Conservation (phyloP, 1,284 basidiomycete species). For the Malassezia pachydermatis region DNA sequence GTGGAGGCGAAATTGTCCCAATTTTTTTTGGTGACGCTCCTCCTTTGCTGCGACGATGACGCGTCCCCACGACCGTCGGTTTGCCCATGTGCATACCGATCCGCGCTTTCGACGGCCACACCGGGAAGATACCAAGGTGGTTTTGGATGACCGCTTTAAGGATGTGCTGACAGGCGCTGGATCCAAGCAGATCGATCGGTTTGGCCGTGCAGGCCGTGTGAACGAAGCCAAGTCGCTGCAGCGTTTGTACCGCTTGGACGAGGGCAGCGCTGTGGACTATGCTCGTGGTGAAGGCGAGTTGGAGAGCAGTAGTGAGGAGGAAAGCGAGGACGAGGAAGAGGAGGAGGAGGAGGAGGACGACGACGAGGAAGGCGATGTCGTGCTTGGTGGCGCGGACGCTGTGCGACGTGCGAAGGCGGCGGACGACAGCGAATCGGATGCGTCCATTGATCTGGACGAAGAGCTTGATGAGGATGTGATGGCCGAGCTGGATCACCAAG, state of each 20-base stretch:
- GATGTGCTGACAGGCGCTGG: constrained; percentile 57
- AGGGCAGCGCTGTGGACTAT: constrained; percentile 57
- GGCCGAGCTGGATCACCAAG: constrained; percentile 65
- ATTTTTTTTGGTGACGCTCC: too few species aligned
- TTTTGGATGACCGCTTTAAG: constrained; percentile 90
- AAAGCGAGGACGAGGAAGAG: constrained; percentile 59
- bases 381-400: constrained; percentile 9
- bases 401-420: constrained; percentile 10
- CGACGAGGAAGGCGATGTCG: constrained; percentile 24
- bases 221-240: constrained; percentile 29
- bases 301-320: constrained; percentile 35
- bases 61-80: constrained; percentile 52
- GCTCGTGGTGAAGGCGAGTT: constrained; percentile 61
- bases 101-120: constrained; percentile 80
- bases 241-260: constrained; percentile 18
- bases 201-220: constrained; percentile 47
- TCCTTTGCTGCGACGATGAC: constrained; percentile 1
- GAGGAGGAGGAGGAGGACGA: constrained; percentile 29
- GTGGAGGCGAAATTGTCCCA: too few species aligned
- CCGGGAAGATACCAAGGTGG: constrained; percentile 69
- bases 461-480: constrained; percentile 51
- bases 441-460: constrained; percentile 65
- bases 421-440: constrained; percentile 27
- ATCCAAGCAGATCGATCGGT: constrained; percentile 29
- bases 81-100: constrained; percentile 76